phyloP scores from a whole-genome alignment of 495 filamentous ascomycete genomes.

The Annulohypoxylon maeteangense region DNA sequence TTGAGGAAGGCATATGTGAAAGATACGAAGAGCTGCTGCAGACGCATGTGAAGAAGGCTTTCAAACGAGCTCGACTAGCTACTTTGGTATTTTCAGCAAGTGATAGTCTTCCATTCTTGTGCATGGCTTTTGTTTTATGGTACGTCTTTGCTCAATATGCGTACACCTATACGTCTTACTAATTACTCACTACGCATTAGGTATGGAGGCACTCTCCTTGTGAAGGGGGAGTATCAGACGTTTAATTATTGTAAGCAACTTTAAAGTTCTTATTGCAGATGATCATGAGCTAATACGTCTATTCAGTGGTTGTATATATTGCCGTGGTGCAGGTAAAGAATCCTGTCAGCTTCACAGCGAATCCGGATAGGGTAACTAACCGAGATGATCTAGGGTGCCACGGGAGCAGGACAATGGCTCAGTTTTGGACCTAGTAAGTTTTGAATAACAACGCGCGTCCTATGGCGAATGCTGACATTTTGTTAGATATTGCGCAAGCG shows the following conservation, averaged over 20 bases:
- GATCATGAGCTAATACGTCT: constrained; percentile 20
- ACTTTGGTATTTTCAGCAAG: constrained; percentile 62
- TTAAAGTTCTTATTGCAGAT: not conserved
- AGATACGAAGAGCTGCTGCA: constrained; percentile 62
- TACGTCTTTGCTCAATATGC: constrained; percentile 52
- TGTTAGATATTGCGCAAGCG: constrained; percentile 66
- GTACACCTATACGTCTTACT: no score
- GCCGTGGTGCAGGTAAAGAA: constrained; percentile 57
- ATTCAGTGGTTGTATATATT: constrained; percentile 58
- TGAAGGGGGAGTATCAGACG: constrained; percentile 54
- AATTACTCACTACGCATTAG: no score
- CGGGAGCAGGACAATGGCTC: constrained; percentile 58
- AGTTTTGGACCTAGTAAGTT: constrained; percentile 61
- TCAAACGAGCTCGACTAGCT: constrained; percentile 62
- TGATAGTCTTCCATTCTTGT: constrained; percentile 63
- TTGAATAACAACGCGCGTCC: not conserved
- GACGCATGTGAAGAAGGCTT: constrained; percentile 62
- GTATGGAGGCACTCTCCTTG: constrained; percentile 58
- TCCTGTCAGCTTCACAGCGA: not conserved
- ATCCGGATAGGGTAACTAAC: constrained; percentile 9
- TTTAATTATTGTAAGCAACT: constrained; percentile 57
- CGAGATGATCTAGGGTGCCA: constrained; percentile 48
- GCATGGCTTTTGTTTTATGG: constrained; percentile 68
- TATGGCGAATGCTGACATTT: not conserved
- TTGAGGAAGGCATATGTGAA: constrained; percentile 62